Evolutionary conservation across 129 eudicot species (phyloP), one percentile per base, ranked within the genome.

Genomic region (Centella asiatica): DNA sequence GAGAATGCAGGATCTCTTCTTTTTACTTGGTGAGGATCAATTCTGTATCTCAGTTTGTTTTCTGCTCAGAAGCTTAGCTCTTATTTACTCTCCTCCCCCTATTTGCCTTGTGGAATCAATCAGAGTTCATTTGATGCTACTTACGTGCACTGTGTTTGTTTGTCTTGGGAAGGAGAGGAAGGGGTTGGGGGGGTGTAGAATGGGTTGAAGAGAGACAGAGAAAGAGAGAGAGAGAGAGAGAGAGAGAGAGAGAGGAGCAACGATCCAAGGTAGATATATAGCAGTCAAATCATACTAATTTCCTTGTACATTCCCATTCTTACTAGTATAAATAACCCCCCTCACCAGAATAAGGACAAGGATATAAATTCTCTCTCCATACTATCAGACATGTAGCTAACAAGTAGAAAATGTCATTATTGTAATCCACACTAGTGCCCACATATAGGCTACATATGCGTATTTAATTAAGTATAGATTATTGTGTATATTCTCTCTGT

Each of bases 321-420:
- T 34, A 58, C 40, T 34, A 20, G 31, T 58, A 58, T 46, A 58
- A 27, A n/a, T 9, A 8, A 57, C 4, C n/a, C 19, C 1, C 1
- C 28, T 18, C 62, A 0, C 25, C 51, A 12, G n/a, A 12, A 20
- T 9, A 18, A 22, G 14, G 40, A 56, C n/a, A 56, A 36, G 1
- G 3, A 5, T 15, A 23, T 37, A 54, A 14, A 27, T 34, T 23
- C 27, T 53, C 37, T 37, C 42, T 37, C 42, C 42, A n/a, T n/a
- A n/a, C n/a, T n/a, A 37, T 37, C 12, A 37, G 42, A 37, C 59
- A 53, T 53, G 59, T 17, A 53, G 27, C 37, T 53, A 53, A 19
- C 42, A 55, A 6, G 61, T 24, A 55, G 61, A 26, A n/a, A 31
- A 5, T 33, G 39, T 58, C 11, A 33, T 34, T 58, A 58, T 58